Evolutionary conservation across 257 asterid genomes (phyloP).

Genomic region (Nicotiana noctiflora): DNA sequence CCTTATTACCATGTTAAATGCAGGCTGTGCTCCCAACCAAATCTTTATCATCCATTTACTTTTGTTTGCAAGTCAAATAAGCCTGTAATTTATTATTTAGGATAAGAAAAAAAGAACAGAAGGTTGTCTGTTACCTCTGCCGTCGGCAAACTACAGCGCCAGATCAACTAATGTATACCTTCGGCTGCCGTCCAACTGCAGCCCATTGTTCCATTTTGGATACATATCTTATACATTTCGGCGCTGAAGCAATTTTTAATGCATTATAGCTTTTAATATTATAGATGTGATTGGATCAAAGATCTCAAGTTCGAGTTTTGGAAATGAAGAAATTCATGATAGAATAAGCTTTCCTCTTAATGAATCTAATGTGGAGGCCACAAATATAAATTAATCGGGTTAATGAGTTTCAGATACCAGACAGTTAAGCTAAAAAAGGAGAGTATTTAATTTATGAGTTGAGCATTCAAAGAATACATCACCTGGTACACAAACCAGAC

Average conservation of each 20-base stretch:
- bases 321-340: too few relatives aligned
- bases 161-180: not conserved
- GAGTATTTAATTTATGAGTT: not conserved
- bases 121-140: not conserved
- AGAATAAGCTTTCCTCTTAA: too few relatives aligned
- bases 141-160: not conserved
- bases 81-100: not conserved
- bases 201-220: not conserved
- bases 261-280: not conserved
- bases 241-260: not conserved
- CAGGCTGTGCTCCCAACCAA: not conserved
- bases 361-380: too few relatives aligned
- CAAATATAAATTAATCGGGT: too few relatives aligned
- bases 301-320: too few relatives aligned
- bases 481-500: not conserved
- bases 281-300: too few relatives aligned
- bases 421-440: too few relatives aligned
- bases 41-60: not conserved
- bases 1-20: not conserved
- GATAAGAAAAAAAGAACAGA: not conserved
- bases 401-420: too few relatives aligned
- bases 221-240: not conserved
- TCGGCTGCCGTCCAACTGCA: not conserved
- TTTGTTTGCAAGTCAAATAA: not conserved
- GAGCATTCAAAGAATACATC: not conserved